Evolutionary conservation across 441 rosid genomes (phyloP), one percentile per base, ranked within the genome.

Genomic region (Corymbia calophylla): DNA sequence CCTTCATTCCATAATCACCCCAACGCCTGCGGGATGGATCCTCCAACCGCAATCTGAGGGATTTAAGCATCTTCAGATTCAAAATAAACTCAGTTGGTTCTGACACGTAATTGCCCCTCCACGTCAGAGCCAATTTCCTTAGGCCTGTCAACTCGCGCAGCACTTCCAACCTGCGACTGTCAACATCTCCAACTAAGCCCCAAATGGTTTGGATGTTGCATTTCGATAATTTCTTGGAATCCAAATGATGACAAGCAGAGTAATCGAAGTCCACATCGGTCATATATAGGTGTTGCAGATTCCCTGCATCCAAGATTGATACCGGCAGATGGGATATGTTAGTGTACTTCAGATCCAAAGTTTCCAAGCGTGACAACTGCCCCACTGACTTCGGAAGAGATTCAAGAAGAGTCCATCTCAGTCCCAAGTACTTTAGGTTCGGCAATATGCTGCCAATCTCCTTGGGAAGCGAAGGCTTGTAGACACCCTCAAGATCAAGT

Each of bases 401-500:
- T 66, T 66, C 77, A 31, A 66, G 77, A 1, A 66, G 44, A 66
- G 77, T 66, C 77, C 77, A 31, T 31, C 80, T 68, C 17, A 86
- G 27, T 5, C 87, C 87, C 58, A 86, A 13, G n/a, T 86, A 86
- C 27, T 18, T 86, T 1, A 86, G 60, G 1, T 18, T n/a, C 17
- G 15, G 44, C 35, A 53, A 35, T 17, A n/a, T 55, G 2, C n/a
- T 9, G 25, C 47, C 60, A 9, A 85, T 27, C 23, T 51, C 44
- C 58, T 85, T 15, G 3, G 87, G 87, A 53, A 85, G 87, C 44
- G 0, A 18, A 51, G 87, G 87, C 27, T 53, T 86, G 87, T 86
- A 86, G 27, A 86, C 87, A n/a, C 87, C 87, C 87, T 86, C 87
- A 16, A 86, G 87, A 51, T 86, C 87, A 17, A 86, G 87, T n/a